Percentiles rank a stretch among this genome's conserved stretches.
Evolutionary conservation across 2,329 filamentous ascomycete species (phyloP).

Genomic region (Triangularia setosa): DNA sequence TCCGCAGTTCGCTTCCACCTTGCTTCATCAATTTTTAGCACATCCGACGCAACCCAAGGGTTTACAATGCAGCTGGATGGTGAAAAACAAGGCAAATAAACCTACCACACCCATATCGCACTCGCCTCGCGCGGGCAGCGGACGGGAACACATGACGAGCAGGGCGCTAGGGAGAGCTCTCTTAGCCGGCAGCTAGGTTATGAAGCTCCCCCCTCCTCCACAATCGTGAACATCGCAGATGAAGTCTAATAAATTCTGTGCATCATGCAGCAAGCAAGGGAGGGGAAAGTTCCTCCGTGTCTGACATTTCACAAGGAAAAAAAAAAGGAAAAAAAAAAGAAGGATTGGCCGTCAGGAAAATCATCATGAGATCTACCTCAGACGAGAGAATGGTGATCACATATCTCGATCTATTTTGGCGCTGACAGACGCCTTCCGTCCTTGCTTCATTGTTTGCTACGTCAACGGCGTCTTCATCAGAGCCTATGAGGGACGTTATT

Average conservation of each 20-base stretch:
- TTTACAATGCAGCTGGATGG: not conserved
- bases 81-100: not conserved
- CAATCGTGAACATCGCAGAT: not conserved
- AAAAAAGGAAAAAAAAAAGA: not conserved
- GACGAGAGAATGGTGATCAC: too few species aligned
- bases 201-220: not conserved
- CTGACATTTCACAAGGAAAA: not conserved
- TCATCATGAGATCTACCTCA: not conserved
- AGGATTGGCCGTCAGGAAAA: not conserved
- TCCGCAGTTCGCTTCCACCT: not conserved
- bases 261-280: not conserved
- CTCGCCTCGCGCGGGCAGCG: not conserved
- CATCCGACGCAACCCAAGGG: conserved; percentile 10
- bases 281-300: not conserved
- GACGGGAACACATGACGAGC: not conserved
- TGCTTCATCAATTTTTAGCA: conserved; percentile 13
- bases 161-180: not conserved
- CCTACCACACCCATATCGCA: not conserved
- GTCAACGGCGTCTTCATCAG: not conserved
- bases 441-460: not conserved
- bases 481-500: not conserved
- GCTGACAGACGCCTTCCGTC: not conserved
- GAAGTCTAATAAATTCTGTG: not conserved
- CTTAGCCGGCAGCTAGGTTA: not conserved
- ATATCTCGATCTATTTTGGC: too few species aligned